A percentile compares a stretch with the other conserved stretches of the same genome.
Evolutionary conservation across 768 basidiomycete species (phyloP).

Genomic region (Rhodotorula paludigena): DNA sequence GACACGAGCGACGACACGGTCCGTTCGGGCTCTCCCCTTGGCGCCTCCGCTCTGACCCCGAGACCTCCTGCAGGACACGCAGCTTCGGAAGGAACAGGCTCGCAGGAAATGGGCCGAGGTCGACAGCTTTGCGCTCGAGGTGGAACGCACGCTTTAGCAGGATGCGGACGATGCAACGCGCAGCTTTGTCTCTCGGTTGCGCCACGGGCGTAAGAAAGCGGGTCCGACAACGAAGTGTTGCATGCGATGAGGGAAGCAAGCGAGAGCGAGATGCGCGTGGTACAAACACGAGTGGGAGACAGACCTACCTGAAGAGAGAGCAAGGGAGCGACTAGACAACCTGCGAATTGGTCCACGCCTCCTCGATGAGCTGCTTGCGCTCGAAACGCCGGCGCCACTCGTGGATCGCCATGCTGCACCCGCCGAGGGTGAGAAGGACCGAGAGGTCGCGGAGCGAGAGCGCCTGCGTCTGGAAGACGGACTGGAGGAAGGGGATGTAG

Average conservation of each 20-base stretch:
- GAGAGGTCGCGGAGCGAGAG: constrained; percentile 63
- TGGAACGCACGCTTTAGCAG: constrained; percentile 1
- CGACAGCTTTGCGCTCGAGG: constrained; percentile 16
- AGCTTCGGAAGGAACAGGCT: background rate
- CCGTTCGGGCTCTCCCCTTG: background rate
- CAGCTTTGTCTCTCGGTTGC: background rate
- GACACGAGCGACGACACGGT: background rate
- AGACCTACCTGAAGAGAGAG: background rate
- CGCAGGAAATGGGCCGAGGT: constrained; percentile 20
- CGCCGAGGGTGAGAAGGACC: constrained; percentile 63
- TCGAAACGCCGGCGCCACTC: constrained; percentile 38
- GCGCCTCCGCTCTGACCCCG: background rate
- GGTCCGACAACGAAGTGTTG: no score
- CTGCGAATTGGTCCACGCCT: constrained; percentile 33
- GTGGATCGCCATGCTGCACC: constrained; percentile 36
- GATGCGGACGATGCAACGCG: background rate
- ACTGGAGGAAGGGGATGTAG: constrained; percentile 85
- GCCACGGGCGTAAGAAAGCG: accelerated
- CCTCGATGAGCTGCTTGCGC: constrained; percentile 18
- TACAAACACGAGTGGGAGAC: background rate
- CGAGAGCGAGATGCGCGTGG: background rate
- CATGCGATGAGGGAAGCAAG: background rate
- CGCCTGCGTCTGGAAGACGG: constrained; percentile 87
- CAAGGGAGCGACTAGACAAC: constrained; percentile 1
- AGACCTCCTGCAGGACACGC: background rate